A percentile compares a stretch with the other conserved stretches of the same genome.
Conservation (phyloP, 2,329 filamentous ascomycete genomes). For the Botryotinia globosa region DNA sequence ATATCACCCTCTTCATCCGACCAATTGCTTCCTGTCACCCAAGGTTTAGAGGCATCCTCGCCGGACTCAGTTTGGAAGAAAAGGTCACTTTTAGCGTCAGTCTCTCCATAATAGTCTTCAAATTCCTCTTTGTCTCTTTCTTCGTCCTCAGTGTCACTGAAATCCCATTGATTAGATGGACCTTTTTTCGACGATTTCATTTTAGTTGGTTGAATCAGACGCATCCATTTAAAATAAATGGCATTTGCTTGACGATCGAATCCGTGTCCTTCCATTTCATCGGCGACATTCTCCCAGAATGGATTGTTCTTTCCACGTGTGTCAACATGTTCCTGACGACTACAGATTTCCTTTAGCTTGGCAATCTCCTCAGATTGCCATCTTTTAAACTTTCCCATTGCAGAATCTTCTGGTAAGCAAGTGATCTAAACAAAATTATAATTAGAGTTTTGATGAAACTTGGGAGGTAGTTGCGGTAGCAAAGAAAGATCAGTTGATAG, state of each 20-base stretch:
- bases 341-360: neutral
- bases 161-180: neutral
- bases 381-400: neutral
- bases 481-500: neutral
- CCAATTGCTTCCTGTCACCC: slow-evolving; percentile 3
- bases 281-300: neutral
- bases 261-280: neutral
- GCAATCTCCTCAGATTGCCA: neutral
- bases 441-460: neutral
- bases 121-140: neutral
- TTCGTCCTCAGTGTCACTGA: neutral
- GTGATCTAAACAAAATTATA: neutral
- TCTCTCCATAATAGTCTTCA: neutral
- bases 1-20: neutral
- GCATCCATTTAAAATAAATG: neutral
- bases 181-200: neutral
- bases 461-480: neutral
- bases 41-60: neutral
- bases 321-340: neutral
- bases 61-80: no score
- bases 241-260: neutral
- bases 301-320: no score
- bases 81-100: neutral
- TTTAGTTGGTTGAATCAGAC: neutral
- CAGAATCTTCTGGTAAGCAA: neutral